A percentile compares a stretch with the other conserved stretches of the same genome.
These are phyloP conservation scores for Solanum stenotomum DNA, from an alignment of 257 asterid genomes.

Conservation along the genomic window DNA sequence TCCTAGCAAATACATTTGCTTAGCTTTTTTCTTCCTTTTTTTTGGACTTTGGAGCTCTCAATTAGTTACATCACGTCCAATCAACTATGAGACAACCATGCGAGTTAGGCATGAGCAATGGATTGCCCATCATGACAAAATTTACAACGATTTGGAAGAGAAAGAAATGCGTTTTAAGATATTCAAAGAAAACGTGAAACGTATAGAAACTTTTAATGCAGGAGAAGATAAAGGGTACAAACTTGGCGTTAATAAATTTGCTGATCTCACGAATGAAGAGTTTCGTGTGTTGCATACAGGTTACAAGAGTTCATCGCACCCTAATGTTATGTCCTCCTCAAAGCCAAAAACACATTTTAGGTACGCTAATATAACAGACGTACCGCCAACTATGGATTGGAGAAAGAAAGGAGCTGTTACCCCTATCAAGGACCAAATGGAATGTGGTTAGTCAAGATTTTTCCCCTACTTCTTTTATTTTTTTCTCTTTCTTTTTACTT, in stretches of 20 bases:
- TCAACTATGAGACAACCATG: constrained; percentile 14
- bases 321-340: background rate
- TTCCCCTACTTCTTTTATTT: background rate
- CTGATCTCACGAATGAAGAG: constrained; percentile 30
- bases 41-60: constrained; percentile 8
- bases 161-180: constrained; percentile 20
- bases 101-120: constrained; percentile 23
- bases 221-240: constrained; percentile 11
- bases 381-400: constrained; percentile 26
- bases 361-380: constrained; percentile 17
- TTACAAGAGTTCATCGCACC: constrained; percentile 6
- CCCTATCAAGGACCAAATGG: constrained; percentile 32
- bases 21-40: background rate
- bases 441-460: constrained; percentile 15
- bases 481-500: background rate
- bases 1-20: background rate
- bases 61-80: constrained; percentile 3
- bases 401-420: constrained; percentile 34
- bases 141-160: constrained; percentile 11
- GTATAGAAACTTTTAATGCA: constrained; percentile 28
- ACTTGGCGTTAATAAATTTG: constrained; percentile 21
- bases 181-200: constrained; percentile 25
- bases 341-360: constrained; percentile 1
- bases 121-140: constrained; percentile 22
- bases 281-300: constrained; percentile 19